These are phyloP conservation scores for Vinca major DNA, from an alignment of 305 asterid species.

Conservation along the genomic window DNA sequence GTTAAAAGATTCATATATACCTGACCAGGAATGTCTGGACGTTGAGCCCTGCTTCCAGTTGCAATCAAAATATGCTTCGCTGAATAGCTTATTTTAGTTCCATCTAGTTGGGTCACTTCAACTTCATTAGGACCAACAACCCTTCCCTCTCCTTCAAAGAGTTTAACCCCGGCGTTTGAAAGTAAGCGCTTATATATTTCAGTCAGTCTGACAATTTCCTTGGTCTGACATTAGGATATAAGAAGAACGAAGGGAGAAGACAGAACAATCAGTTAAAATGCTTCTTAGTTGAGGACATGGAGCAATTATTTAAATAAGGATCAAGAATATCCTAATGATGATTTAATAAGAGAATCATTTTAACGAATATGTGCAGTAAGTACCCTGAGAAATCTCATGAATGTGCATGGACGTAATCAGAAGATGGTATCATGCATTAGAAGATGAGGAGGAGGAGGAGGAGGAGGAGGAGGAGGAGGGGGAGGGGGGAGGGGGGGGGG, in stretches of 20 bases:
- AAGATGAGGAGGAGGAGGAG: neutral
- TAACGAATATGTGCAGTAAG: neutral
- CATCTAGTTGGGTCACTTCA: constrained; percentile 81
- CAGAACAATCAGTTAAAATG: neutral
- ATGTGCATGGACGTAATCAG: neutral
- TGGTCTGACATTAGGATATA: constrained; percentile 48
- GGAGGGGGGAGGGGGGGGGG: neutral
- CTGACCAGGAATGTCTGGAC: constrained; percentile 77
- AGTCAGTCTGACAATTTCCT: constrained; percentile 82
- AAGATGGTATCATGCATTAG: neutral
- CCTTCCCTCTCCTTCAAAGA: constrained; percentile 96
- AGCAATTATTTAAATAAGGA: neutral
- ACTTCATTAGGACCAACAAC: constrained; percentile 91
- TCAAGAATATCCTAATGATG: neutral
- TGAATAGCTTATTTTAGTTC: constrained; percentile 79
- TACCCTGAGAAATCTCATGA: neutral
- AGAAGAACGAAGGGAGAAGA: constrained; percentile 6
- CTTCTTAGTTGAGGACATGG: neutral
- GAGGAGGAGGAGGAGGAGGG: neutral
- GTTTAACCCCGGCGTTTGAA: constrained; percentile 81
- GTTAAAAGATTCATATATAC: constrained; percentile 19
- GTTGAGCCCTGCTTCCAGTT: constrained; percentile 91
- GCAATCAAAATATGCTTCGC: constrained; percentile 86
- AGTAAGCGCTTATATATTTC: constrained; percentile 87
- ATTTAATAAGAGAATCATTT: neutral